These are phyloP conservation scores for Cutaneotrichosporon sp. DNA, from an alignment of 1,284 basidiomycete species.

Conservation along the genomic window DNA sequence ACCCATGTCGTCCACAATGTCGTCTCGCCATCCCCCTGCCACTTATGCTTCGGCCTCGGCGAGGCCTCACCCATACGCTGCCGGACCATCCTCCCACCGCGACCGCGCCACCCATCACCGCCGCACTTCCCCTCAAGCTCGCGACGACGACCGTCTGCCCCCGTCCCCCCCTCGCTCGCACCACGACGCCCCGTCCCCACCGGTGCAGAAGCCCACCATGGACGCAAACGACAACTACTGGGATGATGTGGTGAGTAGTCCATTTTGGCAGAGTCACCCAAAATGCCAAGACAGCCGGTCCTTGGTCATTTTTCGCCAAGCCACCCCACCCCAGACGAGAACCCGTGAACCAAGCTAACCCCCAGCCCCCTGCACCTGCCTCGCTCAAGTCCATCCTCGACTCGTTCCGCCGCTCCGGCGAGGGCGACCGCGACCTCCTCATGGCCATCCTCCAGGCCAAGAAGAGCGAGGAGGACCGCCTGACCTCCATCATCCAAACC, in stretches of 20 bases:
- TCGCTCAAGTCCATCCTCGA: constrained; percentile 73
- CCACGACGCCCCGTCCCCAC: constrained; percentile 34
- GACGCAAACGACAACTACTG: constrained; percentile 36
- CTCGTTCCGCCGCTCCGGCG: constrained; percentile 74
- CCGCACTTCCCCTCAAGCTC: background rate
- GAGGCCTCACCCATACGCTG: constrained; percentile 17
- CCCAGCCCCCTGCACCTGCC: constrained; percentile 57
- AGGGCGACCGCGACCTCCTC: constrained; percentile 82
- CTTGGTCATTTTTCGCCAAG: too few relatives aligned
- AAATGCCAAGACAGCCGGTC: too few relatives aligned
- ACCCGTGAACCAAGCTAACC: background rate
- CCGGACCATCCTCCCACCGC: background rate
- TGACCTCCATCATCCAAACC: constrained; percentile 45
- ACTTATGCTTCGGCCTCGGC: constrained; percentile 3
- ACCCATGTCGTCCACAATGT: constrained; percentile 2
- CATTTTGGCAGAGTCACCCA: background rate
- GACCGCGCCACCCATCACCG: background rate
- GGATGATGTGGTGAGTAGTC: constrained; percentile 42
- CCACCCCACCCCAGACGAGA: constrained; percentile 3
- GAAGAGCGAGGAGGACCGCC: constrained; percentile 68
- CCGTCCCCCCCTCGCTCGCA: constrained; percentile 40
- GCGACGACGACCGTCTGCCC: constrained; percentile 21
- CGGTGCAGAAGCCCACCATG: constrained; percentile 20
- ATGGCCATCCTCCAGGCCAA: constrained; percentile 83
- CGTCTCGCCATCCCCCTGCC: constrained; percentile 9